Evolutionary conservation across 352 stramenopile species (phyloP).

Genomic region (Peronospora destructor): DNA sequence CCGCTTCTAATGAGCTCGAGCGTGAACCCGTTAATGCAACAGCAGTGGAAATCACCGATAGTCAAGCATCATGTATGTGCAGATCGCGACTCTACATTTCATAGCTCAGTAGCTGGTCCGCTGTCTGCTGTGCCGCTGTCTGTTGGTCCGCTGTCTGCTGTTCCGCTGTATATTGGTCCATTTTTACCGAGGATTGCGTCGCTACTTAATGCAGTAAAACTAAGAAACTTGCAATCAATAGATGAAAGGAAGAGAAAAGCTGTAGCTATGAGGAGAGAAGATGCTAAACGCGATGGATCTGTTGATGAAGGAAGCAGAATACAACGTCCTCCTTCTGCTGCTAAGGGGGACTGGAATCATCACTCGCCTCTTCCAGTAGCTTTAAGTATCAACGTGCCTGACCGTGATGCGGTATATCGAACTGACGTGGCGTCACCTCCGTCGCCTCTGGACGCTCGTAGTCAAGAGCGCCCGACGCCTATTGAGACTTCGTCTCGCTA

Average conservation of each 20-base stretch:
- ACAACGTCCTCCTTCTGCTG: neutral
- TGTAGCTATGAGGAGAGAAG: neutral
- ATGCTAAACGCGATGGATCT: neutral
- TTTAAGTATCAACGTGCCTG: neutral
- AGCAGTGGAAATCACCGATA: conserved; percentile 1
- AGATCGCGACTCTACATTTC: conserved; percentile 7
- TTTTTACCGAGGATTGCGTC: conserved; percentile 17
- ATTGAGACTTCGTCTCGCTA: conserved; percentile 2
- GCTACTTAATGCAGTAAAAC: conserved; percentile 3
- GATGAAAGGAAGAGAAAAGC: neutral
- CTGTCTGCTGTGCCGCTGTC: neutral
- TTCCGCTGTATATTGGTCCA: neutral
- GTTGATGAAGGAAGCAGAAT: neutral
- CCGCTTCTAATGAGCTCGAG: neutral
- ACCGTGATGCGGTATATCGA: conserved; percentile 2
- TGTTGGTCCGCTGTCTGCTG: neutral
- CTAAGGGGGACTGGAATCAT: neutral
- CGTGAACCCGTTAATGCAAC: neutral
- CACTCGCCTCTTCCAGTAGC: neutral
- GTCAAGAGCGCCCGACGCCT: conserved; percentile 3
- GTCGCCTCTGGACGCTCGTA: neutral
- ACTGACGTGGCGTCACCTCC: neutral
- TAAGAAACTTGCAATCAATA: neutral
- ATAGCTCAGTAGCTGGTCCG: conserved; percentile 1
- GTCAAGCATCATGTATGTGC: neutral